A percentile compares a stretch with the other conserved stretches of the same genome.
phyloP scores from a whole-genome alignment of 805 yeast genomes.

The Isabelozyma gotoi region DNA sequence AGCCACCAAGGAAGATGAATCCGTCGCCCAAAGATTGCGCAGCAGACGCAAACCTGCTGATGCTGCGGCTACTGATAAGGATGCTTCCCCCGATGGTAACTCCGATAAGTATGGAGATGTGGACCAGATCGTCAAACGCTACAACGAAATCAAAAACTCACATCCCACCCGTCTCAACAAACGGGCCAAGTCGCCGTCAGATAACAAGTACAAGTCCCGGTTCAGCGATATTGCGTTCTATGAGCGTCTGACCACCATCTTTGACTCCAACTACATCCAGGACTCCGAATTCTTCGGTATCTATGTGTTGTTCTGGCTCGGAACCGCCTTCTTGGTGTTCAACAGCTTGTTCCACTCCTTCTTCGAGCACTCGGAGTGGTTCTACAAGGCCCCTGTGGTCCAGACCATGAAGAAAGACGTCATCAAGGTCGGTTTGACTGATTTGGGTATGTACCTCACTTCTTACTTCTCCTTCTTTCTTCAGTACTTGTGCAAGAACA shows the following conservation, averaged over 20 bases:
- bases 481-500: slow-evolving; percentile 53
- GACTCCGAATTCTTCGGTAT: slow-evolving; percentile 70
- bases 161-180: neutral
- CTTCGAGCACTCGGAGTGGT: slow-evolving; percentile 38
- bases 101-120: neutral
- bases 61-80: too few relatives aligned
- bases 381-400: slow-evolving; percentile 55
- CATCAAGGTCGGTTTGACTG: slow-evolving; percentile 68
- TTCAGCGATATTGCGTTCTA: slow-evolving; percentile 55
- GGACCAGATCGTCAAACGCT: neutral
- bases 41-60: neutral
- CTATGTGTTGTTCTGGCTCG: slow-evolving; percentile 77
- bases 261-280: slow-evolving; percentile 49
- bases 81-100: neutral
- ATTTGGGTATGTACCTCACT: slow-evolving; percentile 68
- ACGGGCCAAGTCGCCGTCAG: neutral
- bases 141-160: neutral
- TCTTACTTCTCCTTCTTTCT: slow-evolving; percentile 60
- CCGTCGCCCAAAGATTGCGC: neutral
- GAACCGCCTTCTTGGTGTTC: slow-evolving; percentile 53
- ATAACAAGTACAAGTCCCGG: slow-evolving; percentile 40
- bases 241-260: slow-evolving; percentile 41
- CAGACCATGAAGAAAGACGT: slow-evolving; percentile 60
- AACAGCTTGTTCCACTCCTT: slow-evolving; percentile 57
- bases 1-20: too few relatives aligned